These are phyloP conservation scores for Elsinoe necatrix DNA, from an alignment of 2,329 filamentous ascomycete species.

Conservation along the genomic window DNA sequence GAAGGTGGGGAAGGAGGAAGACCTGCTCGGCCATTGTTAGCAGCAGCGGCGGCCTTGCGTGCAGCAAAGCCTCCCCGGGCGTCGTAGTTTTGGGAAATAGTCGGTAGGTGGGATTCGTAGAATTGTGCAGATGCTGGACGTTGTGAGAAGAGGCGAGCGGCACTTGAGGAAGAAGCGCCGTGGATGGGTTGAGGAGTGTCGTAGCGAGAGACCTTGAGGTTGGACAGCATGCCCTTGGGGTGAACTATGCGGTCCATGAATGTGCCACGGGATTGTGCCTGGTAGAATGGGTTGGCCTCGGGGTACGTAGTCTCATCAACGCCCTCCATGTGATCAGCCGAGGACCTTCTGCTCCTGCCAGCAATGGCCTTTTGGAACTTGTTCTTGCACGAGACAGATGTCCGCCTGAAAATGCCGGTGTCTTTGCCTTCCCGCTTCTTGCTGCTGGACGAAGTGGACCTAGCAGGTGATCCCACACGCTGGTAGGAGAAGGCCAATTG, in stretches of 20 bases:
- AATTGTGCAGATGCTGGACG: conserved; percentile 15
- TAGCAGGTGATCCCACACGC: conserved; percentile 16
- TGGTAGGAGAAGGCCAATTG: conserved; percentile 11
- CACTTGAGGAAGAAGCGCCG: conserved; percentile 14
- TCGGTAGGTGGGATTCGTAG: conserved; percentile 14
- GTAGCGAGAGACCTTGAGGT: conserved; percentile 17
- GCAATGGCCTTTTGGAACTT: conserved; percentile 16
- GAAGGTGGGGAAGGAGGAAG: conserved; percentile 12
- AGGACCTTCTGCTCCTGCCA: conserved; percentile 15
- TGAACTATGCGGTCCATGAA: conserved; percentile 15
- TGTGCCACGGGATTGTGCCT: conserved; percentile 1
- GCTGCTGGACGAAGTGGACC: conserved; percentile 15
- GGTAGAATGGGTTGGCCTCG: conserved; percentile 15
- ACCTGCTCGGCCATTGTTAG: conserved; percentile 13
- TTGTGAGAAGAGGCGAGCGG: conserved; percentile 16
- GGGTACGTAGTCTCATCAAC: conserved; percentile 17
- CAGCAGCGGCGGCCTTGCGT: conserved; percentile 17
- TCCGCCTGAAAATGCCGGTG: conserved; percentile 19
- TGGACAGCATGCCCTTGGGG: conserved; percentile 15
- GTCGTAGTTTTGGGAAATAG: conserved; percentile 14
- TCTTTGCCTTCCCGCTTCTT: conserved; percentile 19
- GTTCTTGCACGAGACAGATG: conserved; percentile 17
- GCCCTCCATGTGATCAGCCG: conserved; percentile 19
- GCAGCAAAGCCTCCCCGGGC: conserved; percentile 16
- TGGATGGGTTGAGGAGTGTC: conserved; percentile 19